Evolutionary conservation across 176 grass and related monocot species (phyloP), one percentile per base, ranked within the genome.

Genomic region (Saccharum officinarum): DNA sequence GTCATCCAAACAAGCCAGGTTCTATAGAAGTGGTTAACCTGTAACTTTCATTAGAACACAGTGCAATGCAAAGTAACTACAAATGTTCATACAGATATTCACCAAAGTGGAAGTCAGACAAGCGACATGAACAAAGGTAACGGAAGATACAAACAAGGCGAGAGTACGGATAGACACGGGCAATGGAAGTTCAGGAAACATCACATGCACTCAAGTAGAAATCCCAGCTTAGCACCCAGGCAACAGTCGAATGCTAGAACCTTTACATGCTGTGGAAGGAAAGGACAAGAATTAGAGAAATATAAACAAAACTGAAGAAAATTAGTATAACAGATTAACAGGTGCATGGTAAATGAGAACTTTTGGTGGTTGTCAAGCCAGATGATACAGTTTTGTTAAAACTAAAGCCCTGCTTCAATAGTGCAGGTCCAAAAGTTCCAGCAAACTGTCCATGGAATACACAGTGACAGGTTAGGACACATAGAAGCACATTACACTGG

Each of bases 181-280:
- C 3, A 70, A 55, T 65, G 34, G 6, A 65, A 76, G 75, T 73
- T 34, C 22, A 80, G 79, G 17, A 52, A 62, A 84, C 60, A 84
- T 42, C 80, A 86, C 69, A 82, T 16, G 57, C 57, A 45, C 78
- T 82, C 75, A 33, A 46, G 68, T n/a, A 60, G 82, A 75, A 80
- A 73, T 57, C 31, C 31, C 39, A 91, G 60, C 60, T 84, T 84
- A 87, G 81, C 81, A 91, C 76, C 81, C 70, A 84, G 81, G 50
- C 81, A 87, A 84, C 70, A 84, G 85, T 87, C 50, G 80, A 76
- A 34, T 64, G 65, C 88, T 72, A 90, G 34, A 64, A 84, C 70
- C 81, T 84, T 84, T 87, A 84, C 85, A 76, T 45, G 78, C 89
- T 87, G 89, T 45, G 20, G 42, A 84, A 50, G 37, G 68, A 86